These are phyloP conservation scores for Dendrostoma leiphaemia DNA, from an alignment of 2,329 filamentous ascomycete genomes.

Conservation along the genomic window DNA sequence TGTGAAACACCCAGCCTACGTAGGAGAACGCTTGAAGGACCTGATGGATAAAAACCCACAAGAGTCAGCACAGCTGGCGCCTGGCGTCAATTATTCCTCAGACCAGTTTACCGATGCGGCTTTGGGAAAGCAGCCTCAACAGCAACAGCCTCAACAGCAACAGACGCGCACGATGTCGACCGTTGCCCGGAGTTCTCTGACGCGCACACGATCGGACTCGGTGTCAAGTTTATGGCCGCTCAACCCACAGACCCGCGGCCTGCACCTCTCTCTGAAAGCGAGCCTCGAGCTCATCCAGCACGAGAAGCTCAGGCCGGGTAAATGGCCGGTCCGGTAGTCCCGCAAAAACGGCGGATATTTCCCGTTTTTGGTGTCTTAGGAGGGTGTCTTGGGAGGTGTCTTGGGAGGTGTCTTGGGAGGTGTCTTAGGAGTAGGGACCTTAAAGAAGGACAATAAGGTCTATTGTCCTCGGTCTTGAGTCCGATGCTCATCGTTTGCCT, in stretches of 20 bases:
- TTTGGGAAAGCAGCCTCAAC: not conserved
- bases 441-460: too few species aligned
- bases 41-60: conserved; percentile 43
- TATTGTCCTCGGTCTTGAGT: too few species aligned
- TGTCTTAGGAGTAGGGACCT: too few species aligned
- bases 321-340: too few species aligned
- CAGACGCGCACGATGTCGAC: conserved; percentile 8
- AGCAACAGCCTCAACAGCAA: not conserved
- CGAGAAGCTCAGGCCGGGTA: too few species aligned
- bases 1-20: conserved; percentile 73
- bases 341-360: too few species aligned
- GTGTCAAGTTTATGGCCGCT: too few species aligned
- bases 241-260: conserved; percentile 10
- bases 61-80: conserved; percentile 1
- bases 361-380: too few species aligned
- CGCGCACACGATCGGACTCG: not conserved
- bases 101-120: conserved; percentile 5
- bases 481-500: too few species aligned
- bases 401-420: too few species aligned
- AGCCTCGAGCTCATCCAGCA: conserved; percentile 52
- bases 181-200: not conserved
- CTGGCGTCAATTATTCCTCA: conserved; percentile 22
- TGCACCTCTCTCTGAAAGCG: conserved; percentile 10
- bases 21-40: conserved; percentile 66
- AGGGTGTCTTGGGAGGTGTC: too few species aligned